These are phyloP conservation scores for Aspergillus intermedius DNA, from an alignment of 2,329 filamentous ascomycete species.

Conservation along the genomic window DNA sequence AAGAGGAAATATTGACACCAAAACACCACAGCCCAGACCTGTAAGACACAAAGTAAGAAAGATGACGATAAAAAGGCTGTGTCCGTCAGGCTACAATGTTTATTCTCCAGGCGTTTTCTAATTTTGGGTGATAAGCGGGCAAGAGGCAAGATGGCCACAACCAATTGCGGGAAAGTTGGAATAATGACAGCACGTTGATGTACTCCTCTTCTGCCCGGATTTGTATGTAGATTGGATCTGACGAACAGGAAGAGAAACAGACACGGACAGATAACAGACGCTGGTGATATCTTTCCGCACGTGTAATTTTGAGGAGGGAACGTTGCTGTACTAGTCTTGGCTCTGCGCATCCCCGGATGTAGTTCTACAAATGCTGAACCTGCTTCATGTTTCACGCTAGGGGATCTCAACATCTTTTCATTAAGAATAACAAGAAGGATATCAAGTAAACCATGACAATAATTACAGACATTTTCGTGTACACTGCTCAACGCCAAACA, in stretches of 20 bases:
- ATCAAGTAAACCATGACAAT: no score
- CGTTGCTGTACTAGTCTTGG: neutral
- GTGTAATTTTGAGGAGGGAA: neutral
- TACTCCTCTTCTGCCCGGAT: no score
- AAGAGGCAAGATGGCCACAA: neutral
- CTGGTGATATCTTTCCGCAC: neutral
- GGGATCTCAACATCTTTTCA: no score
- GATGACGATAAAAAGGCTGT: conserved; percentile 11
- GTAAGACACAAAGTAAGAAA: conserved; percentile 5
- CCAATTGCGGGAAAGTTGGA: neutral
- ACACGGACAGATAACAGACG: neutral
- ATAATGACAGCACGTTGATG: no score
- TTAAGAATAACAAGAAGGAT: no score
- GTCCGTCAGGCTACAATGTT: conserved; percentile 26
- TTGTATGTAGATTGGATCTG: neutral
- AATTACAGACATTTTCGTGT: no score
- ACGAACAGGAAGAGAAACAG: neutral
- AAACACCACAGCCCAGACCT: no score
- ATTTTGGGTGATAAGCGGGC: conserved; percentile 3
- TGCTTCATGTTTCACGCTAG: no score
- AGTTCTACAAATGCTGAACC: no score
- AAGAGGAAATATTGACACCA: no score
- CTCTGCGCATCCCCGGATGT: no score
- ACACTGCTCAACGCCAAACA: conserved; percentile 12
- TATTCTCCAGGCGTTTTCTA: conserved; percentile 6